Base-by-base conservation (phyloP, 2,329 filamentous ascomycete species). In the Aspergillus cejpii region DNA sequence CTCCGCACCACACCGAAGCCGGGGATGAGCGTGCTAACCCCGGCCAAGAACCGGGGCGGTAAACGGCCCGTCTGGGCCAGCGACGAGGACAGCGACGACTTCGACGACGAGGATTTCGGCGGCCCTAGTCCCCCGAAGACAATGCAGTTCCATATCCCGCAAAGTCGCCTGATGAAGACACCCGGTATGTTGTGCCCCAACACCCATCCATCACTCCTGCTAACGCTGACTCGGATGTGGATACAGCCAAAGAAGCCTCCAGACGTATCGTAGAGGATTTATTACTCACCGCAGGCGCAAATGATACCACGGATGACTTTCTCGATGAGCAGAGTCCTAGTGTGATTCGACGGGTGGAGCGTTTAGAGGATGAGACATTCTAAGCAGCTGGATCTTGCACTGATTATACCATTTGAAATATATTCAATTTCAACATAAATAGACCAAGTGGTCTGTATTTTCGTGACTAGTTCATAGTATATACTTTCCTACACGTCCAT, bases 41-140 rank as follows among this genome's bases (percentile, higher is more conserved):
- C 89, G 0, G 76, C 72, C 1, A 67, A 67, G 34, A 66, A 63
- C 42, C 59, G 62, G 6, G 44, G 48, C 6, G 50, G 50, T 11
- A 59, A 58, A 14, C 54, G 55, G 73, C 75, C 65, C 67, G 73
- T 40, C 14, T 92, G 88, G 83, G 84, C 90, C 42, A 85, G 82
- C 57, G 84, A 89, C 49, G 82, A 81, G 44, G 84, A 85, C 38
- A 70, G 71, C 28, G 75, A 75, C 21, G 79, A 83, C 39, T 79
- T 79, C 29, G 69, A 72, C 12, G 69, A 75, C 34, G 79, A 75
- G 33, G 60, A 79, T 5, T 83, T 84, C 47, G 78, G 77, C 38
- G 87, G 83, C 5, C 84, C 89, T 67, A 95, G 87, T 59, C 92
- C 92, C 21, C 92, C 92, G 0, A 97, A 97, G 74, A 75, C 72